Evolutionary conservation across 2,329 filamentous ascomycete species (phyloP).

Genomic region (Tolypocladium capitatum): DNA sequence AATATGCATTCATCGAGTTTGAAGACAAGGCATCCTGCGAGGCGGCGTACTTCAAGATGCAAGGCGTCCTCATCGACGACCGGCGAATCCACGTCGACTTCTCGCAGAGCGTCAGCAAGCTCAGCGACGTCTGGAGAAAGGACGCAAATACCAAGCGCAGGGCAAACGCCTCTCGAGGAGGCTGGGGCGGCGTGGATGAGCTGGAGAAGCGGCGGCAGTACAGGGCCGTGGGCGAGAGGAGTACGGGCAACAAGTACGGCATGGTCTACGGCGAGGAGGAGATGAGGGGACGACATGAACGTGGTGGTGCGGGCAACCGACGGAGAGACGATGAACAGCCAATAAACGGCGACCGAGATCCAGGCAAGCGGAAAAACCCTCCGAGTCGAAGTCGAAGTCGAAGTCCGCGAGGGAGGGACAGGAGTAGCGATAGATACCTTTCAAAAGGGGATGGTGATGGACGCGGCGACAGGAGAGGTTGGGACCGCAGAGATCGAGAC

Average conservation of each 20-base stretch:
- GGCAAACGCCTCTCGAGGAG: constrained; percentile 45
- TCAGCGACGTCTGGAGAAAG: constrained; percentile 81
- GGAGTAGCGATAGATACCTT: constrained; percentile 18
- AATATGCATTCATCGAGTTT: constrained; percentile 97
- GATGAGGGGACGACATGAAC: constrained; percentile 38
- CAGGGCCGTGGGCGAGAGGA: constrained; percentile 46
- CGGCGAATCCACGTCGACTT: constrained; percentile 98
- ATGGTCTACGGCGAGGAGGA: constrained; percentile 74
- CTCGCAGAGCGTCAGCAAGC: constrained; percentile 80
- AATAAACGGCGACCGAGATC: not conserved
- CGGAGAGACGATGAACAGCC: constrained; percentile 8
- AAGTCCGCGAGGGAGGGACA: constrained; percentile 22
- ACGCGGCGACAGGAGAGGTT: constrained; percentile 11
- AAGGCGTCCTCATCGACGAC: constrained; percentile 91
- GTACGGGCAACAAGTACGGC: constrained; percentile 42
- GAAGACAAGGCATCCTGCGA: constrained; percentile 88
- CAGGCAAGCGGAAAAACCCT: not conserved
- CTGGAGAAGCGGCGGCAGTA: constrained; percentile 90
- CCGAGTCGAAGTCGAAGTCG: constrained; percentile 19
- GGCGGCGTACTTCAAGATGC: constrained; percentile 97
- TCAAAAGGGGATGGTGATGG: constrained; percentile 12
- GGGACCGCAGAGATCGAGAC: constrained; percentile 7
- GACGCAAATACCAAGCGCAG: constrained; percentile 71
- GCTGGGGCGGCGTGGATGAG: constrained; percentile 80
- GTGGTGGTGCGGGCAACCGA: constrained; percentile 18